Conservation (phyloP, 2,329 filamentous ascomycete species). For the Venturia pyrina region DNA sequence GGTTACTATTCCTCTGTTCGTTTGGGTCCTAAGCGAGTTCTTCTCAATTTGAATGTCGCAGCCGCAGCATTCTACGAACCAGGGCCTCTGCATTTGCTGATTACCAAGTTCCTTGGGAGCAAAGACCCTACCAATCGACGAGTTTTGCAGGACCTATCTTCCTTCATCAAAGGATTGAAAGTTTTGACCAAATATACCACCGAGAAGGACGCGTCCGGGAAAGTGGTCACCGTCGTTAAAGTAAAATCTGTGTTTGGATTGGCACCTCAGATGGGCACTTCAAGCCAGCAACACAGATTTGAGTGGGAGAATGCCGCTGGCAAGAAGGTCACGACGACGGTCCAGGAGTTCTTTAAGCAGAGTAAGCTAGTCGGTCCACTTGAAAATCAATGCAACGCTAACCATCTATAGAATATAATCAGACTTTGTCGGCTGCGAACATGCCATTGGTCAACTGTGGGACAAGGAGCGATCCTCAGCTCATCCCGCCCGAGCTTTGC, state of each 20-base stretch:
- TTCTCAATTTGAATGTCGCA: slow-evolving; percentile 55
- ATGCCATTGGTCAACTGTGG: slow-evolving; percentile 50
- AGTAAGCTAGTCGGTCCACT: background rate
- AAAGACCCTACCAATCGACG: background rate
- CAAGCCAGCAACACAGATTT: background rate
- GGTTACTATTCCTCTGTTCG: slow-evolving; percentile 55
- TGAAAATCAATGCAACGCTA: background rate
- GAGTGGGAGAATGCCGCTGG: background rate
- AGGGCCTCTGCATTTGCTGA: slow-evolving; percentile 28
- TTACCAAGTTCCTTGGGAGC: slow-evolving; percentile 14
- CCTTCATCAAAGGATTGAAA: slow-evolving; percentile 8
- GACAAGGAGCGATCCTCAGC: slow-evolving; percentile 44
- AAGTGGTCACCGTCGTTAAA: background rate
- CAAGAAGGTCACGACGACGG: background rate
- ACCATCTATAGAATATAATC: slow-evolving; percentile 1
- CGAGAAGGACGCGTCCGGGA: background rate
- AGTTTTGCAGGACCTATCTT: background rate
- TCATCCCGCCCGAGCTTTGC: slow-evolving; percentile 58
- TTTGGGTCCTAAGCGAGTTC: slow-evolving; percentile 44
- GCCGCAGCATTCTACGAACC: slow-evolving; percentile 48
- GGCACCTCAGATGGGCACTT: background rate
- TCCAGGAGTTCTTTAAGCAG: slow-evolving; percentile 11
- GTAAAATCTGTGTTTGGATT: background rate
- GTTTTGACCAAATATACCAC: slow-evolving; percentile 7
- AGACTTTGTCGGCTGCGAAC: background rate